Percentiles rank a stretch among this genome's conserved stretches.
phyloP scores from a whole-genome alignment of 805 yeast species.

The Candida takata region DNA sequence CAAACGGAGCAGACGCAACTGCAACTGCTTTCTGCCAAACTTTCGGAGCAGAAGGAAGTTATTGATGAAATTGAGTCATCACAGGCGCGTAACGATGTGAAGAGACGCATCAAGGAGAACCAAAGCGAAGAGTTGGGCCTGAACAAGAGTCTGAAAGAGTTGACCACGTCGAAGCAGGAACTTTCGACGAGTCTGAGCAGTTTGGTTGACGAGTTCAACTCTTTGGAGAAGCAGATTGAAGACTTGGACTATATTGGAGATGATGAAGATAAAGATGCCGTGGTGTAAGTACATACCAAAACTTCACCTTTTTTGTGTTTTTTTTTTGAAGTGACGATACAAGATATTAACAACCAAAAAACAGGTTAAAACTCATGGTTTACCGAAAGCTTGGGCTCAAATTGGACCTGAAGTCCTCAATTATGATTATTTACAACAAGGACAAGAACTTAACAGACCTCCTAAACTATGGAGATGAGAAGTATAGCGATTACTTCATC shows the following conservation, averaged over 20 bases:
- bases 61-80: conserved; percentile 25
- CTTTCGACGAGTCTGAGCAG: conserved; percentile 30
- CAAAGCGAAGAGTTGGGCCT: conserved; percentile 43
- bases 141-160: conserved; percentile 46
- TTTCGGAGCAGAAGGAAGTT: conserved; percentile 10
- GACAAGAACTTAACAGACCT: conserved; percentile 39
- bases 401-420: conserved; percentile 35
- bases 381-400: conserved; percentile 55
- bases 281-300: conserved; percentile 25
- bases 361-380: conserved; percentile 44
- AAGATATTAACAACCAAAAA: conserved; percentile 4
- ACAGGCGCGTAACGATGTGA: conserved; percentile 24
- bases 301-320: no score
- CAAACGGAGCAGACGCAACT: conserved; percentile 17
- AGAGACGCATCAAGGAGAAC: conserved; percentile 25
- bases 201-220: conserved; percentile 30
- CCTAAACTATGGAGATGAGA: conserved; percentile 41
- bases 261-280: conserved; percentile 35
- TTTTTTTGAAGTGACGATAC: background rate
- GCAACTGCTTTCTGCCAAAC: conserved; percentile 13
- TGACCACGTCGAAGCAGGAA: conserved; percentile 38
- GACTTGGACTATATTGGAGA: conserved; percentile 21
- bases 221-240: conserved; percentile 29
- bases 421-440: conserved; percentile 44
- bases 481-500: conserved; percentile 60